Base-by-base conservation (phyloP, 257 asterid species). In the Rauvolfia tetraphylla region DNA sequence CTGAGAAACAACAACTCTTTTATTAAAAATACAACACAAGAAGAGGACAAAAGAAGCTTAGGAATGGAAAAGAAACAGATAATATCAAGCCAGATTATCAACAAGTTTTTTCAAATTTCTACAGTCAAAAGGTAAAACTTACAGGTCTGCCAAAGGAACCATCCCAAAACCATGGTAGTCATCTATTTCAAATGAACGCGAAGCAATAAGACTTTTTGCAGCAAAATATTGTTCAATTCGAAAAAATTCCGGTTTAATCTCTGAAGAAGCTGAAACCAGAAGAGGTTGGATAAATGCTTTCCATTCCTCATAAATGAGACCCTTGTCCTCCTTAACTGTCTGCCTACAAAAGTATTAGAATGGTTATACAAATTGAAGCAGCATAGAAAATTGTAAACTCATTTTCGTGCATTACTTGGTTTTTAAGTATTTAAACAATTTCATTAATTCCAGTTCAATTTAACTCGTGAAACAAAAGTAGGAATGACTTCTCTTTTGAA, bases 81-180 rank as follows among this genome's bases (percentile, higher is more conserved):
- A 34, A 65, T 62, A 5, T 62, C 69, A 33, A 62, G 25, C 5
- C 1, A 34, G 5, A 17, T 63, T 63, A 33, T 63, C 12, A 33
- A 63, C 2, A 14, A 0, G 5, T 62, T 62, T 27, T 27, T 31
- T 2, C 13, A 70, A 42, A 41, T 25, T 15, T 18, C 0, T 62
- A 4, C 1, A 25, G 12, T 23, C 41, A 14, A 41, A 62, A 61
- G 48, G 67, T 29, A 49, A 77, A 83, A 90, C 98, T 86, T 85
- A 93, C 96, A 94, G 95, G 87, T 94, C 98, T 57, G 97, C 98
- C 81, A 94, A 82, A 75, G 98, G 98, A 75, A 90, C 98, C 98
- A 94, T 94, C 78, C 98, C 98, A 65, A 61, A 84, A 79, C 97
- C 97, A 80, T 92, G 87, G 76, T 86, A 90, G 71, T 87, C 95